phyloP scores from a whole-genome alignment of 2,329 filamentous ascomycete genomes.

The Aspergillus sp. region DNA sequence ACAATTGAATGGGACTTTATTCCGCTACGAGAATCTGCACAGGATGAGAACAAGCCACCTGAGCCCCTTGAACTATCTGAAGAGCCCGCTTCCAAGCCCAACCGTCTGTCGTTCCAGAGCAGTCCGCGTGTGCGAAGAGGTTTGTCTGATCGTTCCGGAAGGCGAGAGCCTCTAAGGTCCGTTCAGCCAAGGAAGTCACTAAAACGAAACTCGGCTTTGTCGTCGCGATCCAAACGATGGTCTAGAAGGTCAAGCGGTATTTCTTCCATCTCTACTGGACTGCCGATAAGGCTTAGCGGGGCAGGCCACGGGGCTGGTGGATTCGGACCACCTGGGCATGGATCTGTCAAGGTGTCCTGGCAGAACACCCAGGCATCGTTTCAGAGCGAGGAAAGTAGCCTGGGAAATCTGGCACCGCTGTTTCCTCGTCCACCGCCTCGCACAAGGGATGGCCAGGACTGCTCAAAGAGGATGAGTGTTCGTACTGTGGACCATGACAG shows the following conservation, averaged over 20 bases:
- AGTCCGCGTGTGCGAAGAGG: constrained; percentile 36
- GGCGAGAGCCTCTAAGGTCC: constrained; percentile 41
- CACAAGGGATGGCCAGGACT: constrained; percentile 33
- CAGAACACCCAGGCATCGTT: constrained; percentile 41
- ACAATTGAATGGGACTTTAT: constrained; percentile 37
- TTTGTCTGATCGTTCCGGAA: constrained; percentile 34
- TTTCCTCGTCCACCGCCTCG: constrained; percentile 41
- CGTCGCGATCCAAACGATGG: constrained; percentile 41
- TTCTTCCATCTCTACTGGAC: constrained; percentile 40
- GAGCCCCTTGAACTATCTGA: constrained; percentile 12
- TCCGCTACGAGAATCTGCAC: constrained; percentile 27
- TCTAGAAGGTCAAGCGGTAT: constrained; percentile 46
- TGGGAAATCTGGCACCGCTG: constrained; percentile 41
- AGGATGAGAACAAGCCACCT: constrained; percentile 28
- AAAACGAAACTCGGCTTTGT: constrained; percentile 42
- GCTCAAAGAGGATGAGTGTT: constrained; percentile 37
- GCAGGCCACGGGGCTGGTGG: constrained; percentile 49
- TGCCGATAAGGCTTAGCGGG: constrained; percentile 46
- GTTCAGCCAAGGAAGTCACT: constrained; percentile 41
- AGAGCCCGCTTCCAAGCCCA: constrained; percentile 27
- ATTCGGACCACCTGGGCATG: constrained; percentile 41
- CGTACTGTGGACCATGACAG: constrained; percentile 37
- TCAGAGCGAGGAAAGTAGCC: constrained; percentile 39
- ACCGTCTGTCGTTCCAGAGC: constrained; percentile 34
- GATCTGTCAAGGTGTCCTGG: constrained; percentile 43